Evolutionary conservation across 2,329 filamentous ascomycete species (phyloP).

Genomic region (Claviceps spartinae): DNA sequence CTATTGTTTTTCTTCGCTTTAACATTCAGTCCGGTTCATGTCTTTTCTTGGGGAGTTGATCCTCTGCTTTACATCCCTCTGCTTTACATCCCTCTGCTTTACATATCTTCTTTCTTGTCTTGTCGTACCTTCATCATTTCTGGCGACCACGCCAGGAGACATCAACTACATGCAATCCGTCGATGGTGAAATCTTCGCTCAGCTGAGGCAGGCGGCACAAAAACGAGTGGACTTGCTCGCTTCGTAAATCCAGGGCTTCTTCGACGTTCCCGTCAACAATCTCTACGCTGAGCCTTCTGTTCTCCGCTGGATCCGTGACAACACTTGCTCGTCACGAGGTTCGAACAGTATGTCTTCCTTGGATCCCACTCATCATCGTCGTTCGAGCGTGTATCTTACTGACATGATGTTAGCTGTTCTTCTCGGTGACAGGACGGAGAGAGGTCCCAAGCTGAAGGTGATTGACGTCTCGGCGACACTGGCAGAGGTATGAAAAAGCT

Average conservation of each 20-base stretch:
- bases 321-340: slow-evolving; percentile 61
- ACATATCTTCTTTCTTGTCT: no score
- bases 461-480: slow-evolving; percentile 84
- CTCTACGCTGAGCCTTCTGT: slow-evolving; percentile 91
- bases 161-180: no score
- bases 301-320: slow-evolving; percentile 80
- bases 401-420: slow-evolving; percentile 21
- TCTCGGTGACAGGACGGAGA: slow-evolving; percentile 62
- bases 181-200: no score
- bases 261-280: slow-evolving; percentile 66
- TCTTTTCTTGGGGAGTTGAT: no score
- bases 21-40: no score
- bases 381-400: slow-evolving; percentile 7
- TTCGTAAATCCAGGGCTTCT: slow-evolving; percentile 90
- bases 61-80: no score
- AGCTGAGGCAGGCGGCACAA: no score
- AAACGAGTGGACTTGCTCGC: slow-evolving; percentile 67
- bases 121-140: no score
- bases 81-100: no score
- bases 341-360: slow-evolving; percentile 51
- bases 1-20: no score
- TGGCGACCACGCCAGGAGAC: no score
- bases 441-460: slow-evolving; percentile 69
- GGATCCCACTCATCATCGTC: not conserved
- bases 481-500: slow-evolving; percentile 33